Evolutionary conservation across 768 basidiomycete genomes (phyloP), one percentile per base, ranked within the genome.

Genomic region (Collybiopsis luxurians): DNA sequence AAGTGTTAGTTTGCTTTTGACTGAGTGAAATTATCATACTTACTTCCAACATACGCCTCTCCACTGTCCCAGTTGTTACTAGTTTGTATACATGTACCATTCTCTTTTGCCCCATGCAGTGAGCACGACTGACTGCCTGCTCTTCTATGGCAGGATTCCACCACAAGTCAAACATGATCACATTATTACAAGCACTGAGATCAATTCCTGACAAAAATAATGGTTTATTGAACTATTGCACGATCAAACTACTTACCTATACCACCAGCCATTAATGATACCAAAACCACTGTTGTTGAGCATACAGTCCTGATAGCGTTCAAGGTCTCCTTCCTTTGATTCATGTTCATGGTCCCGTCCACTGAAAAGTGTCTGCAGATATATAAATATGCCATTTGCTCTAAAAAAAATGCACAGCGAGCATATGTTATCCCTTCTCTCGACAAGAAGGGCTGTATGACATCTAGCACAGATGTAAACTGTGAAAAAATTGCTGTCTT

Each of bases 401-500:
- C 21, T 40, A 17, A 7, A 11, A 9, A 47, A 13, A 15, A n/a
- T n/a, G 74, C 67, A 97, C 96, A 98, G 68, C 95, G 83, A 30
- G 90, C 89, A 67, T 82, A 95, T 59, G 80, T 78, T 63, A 95
- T 77, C 0, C 84, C 84, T 12, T 80, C 75, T 2, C 82, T 79
- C 34, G 74, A 75, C 70, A 99, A 75, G 73, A 97, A 97, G 0
- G 88, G 90, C 71, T 95, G 84, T 46, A 98, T 79, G 55, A 98
- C 67, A 68, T 95, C 85, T 59, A 99, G 75, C 89, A 91, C 85
- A 51, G 81, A 79, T 0, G 95, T 98, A 60, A 92, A 92, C 67
- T 97, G 96, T 0, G 92, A 95, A 68, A 98, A 99, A 23, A 99
- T 86, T 61, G 98, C 98, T 0, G 95, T 96, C 79, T n/a, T n/a